Evolutionary conservation across 805 yeast genomes (phyloP), one percentile per base, ranked within the genome.

Genomic region (Candida michaelii): DNA sequence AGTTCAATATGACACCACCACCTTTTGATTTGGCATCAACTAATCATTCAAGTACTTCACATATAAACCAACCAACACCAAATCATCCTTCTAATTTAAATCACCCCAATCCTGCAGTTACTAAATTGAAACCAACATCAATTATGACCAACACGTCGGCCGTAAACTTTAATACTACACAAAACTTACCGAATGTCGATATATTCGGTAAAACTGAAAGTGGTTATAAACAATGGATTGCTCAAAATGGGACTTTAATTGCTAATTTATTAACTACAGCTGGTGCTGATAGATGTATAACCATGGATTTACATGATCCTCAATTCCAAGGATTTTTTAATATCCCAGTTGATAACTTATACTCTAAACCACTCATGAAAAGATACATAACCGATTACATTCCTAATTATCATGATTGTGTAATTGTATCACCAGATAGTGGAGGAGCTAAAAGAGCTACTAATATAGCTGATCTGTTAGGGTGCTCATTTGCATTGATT

Each of bases 401-500:
- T 43, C 91, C 95, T n/a, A 65, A 86, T 48, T 88, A 82, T 59
- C 79, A 79, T 51, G 84, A 89, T 30, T 85, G 91, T 31, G 96
- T 93, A 6, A 81, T 93, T 53, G 97, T 93, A 25, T 89, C 97
- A 1, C 99, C 99, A 0, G 99, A 93, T 65, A 93, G 97, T 16
- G 99, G 99, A 58, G 99, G 99, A 48, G 99, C 99, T 38, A 93
- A 93, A 63, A 73, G 99, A 51, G 97, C 99, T 24, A 87, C 96
- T 1, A 84, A 91, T 1, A 77, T 93, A 47, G 99, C 99, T 1
- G 99, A 93, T 65, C 78, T 85, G 1, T 67, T 93, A 44, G 89
- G 88, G 14, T 77, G 93, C 70, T 78, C 89, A 18, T 90, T 93
- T 69, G 99, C 99, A 0, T 72, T 93, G 63, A 89, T 93, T 50